Base-by-base conservation (phyloP, 2,329 filamentous ascomycete genomes). In the Exophiala calicioides region DNA sequence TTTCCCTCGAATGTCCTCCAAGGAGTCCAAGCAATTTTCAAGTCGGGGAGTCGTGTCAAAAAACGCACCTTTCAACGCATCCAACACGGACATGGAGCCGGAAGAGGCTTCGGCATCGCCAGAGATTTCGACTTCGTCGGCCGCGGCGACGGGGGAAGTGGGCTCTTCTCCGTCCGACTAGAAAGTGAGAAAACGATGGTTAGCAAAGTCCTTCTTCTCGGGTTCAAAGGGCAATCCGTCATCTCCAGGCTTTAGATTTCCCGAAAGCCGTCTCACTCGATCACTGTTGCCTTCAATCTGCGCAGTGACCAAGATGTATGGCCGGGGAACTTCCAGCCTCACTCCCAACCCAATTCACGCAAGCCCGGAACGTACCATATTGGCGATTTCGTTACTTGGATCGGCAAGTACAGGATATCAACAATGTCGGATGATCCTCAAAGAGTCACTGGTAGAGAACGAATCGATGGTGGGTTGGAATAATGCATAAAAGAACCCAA, bases 131-230 rank as follows among this genome's bases (percentile, higher is more conserved):
- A 97, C 90, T 81, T 96, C 93, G 66, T 84, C 81, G 68, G 79
- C 90, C 71, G 88, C 86, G 57, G 70, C 74, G 64, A 76, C 70
- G 76, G 88, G 85, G 75, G 85, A 84, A 76, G 82, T 86, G 77
- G 85, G 90, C 86, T 97, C 91, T 96, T 97, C 93, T 97, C 91
- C 91, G 90, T 97, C 91, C 90, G 91, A 97, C 93, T 96, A 63
- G 41, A 40, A 7, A 19, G 38, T 41, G 7, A 37, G 6, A 34
- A 16, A 47, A 23, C 5, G 9, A 16, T 20, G 44, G 57, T 63
- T 58, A 60, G 60, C 32, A 36, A 31, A 36, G 15, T 27, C 23
- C 26, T 31, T 27, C 27, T 40, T 12, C 20, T 7, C 13, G 34
- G 8, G 20, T 24, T 34, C 13, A 20, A 34, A 34, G 24, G 7